Base-by-base conservation (phyloP, 2,329 filamentous ascomycete species). In the Laburnicola sp. region DNA sequence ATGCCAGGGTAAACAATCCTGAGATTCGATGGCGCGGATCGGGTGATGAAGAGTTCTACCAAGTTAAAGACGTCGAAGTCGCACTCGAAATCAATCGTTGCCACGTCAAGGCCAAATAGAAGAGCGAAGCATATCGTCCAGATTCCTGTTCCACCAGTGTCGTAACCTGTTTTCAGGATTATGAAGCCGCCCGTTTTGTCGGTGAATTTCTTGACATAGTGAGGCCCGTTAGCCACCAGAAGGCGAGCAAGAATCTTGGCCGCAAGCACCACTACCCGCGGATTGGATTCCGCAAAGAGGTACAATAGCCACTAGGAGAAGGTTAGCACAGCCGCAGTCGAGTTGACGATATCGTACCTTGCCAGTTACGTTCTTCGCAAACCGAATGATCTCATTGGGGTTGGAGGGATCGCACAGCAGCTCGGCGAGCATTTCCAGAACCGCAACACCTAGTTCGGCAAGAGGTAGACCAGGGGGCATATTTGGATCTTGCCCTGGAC, bases 281-380 rank as follows among this genome's bases (percentile, higher is more conserved):
- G 81, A 52, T 97, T 89, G 54, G 89, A 85, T 68, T 97, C 92
- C 6, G 90, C 90, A 44, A 97, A 80, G 10, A 99, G 82, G 71
- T 97, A 96, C 10, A 99, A 77, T 10, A 96, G 82, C 92, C 92
- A 97, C 87, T 93, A n/a, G n/a, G 59, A 38, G 51, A n/a, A n/a
- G n/a, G 49, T 55, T 30, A 60, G 64, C 23, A 22, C 9, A 25
- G 16, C 4, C 3, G 6, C 1, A 45, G 48, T 77, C 68, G 58
- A 39, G 36, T 45, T 30, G 9, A n/a, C 39, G 35, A 48, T 37
- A 9, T 36, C 78, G 66, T 77, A 91, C 89, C 81, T 96, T 96
- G 62, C 96, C 96, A 22, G 93, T 97, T 6, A 99, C 93, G 1
- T 93, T 95, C 66, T 88, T 89, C 4, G 91, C 90, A 77, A 99